Base-by-base conservation (phyloP, 345 rosid genomes). In the Arabidopsis arenosa region DNA sequence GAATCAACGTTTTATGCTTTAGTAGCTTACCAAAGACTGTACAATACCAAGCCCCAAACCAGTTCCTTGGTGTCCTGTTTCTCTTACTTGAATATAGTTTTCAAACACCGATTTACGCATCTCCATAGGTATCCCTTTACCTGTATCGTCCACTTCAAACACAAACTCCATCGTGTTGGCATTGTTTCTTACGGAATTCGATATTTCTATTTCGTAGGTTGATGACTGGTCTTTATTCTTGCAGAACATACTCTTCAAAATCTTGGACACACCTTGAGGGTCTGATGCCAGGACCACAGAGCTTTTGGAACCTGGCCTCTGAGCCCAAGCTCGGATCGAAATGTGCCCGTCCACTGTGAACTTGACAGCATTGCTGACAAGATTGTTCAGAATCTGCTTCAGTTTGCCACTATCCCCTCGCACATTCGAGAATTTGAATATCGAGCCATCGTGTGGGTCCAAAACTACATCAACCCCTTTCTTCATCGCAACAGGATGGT, bases 41-140 rank as follows among this genome's bases (percentile, higher is more conserved):
- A 92, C 97, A 59, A 92, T 92, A 3, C 94, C 94, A 7, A 88
- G 97, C 36, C 97, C 97, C 74, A 92, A 78, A 58, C 97, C 96
- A 6, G 96, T 92, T 65, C 94, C 97, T 73, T 80, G 85, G 70
- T 80, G 80, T 53, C 84, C 87, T 28, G 90, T 83, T 77, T 87
- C 96, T 69, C 83, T 85, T 57, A 88, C 94, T 54, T 92, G 97
- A 49, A 88, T 88, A 79, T 83, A 90, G 67, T 85, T 90, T 59
- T 92, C 94, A 66, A 92, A 90, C 30, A 90, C 93, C 0, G 85
- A 83, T 44, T 85, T 75, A 35, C 72, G 75, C 80, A 83, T 81
- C 67, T 89, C 96, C 61, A 68, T 74, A 0, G 94, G 94, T 55
- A 90, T 92, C 47, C 97, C 94, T 82, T 76, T 23, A 23, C 26